Conservation (phyloP, 2,329 filamentous ascomycete species). For the Penicillium hordei region DNA sequence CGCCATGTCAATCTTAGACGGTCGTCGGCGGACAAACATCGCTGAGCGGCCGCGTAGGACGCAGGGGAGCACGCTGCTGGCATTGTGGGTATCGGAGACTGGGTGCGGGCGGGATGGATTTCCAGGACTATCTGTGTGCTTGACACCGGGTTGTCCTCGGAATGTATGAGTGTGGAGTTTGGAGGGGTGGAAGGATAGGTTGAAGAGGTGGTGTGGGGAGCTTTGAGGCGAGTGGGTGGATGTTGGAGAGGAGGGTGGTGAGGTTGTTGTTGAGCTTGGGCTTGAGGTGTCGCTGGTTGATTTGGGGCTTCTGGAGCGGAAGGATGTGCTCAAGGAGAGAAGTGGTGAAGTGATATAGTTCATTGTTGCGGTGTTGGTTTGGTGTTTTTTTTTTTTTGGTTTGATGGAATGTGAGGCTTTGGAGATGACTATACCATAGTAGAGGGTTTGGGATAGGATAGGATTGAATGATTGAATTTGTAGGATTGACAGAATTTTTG, state of each 20-base stretch:
- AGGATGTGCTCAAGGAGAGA: slow-evolving; percentile 35
- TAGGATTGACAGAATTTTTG: neutral
- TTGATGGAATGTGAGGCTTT: slow-evolving; percentile 4
- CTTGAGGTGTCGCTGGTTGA: slow-evolving; percentile 21
- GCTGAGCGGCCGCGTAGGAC: slow-evolving; percentile 33
- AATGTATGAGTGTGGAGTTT: slow-evolving; percentile 24
- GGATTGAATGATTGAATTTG: neutral
- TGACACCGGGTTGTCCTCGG: slow-evolving; percentile 1
- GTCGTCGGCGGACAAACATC: slow-evolving; percentile 41
- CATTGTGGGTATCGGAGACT: neutral
- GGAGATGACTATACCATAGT: neutral
- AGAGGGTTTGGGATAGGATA: neutral
- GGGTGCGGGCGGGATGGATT: neutral
- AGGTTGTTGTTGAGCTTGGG: slow-evolving; percentile 30
- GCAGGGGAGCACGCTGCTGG: slow-evolving; percentile 27
- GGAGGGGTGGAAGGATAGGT: slow-evolving; percentile 27
- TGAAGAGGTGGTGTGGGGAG: slow-evolving; percentile 22
- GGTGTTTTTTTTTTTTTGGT: too few relatives aligned
- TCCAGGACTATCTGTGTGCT: neutral
- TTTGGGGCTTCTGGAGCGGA: slow-evolving; percentile 25
- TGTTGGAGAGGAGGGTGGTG: slow-evolving; percentile 25
- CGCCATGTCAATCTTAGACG: slow-evolving; percentile 46
- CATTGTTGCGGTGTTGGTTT: slow-evolving; percentile 18
- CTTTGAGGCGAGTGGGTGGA: slow-evolving; percentile 3
- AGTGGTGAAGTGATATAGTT: slow-evolving; percentile 25